phyloP scores from a whole-genome alignment of 768 basidiomycete genomes.

The Chalciporus pseudorubinellus region DNA sequence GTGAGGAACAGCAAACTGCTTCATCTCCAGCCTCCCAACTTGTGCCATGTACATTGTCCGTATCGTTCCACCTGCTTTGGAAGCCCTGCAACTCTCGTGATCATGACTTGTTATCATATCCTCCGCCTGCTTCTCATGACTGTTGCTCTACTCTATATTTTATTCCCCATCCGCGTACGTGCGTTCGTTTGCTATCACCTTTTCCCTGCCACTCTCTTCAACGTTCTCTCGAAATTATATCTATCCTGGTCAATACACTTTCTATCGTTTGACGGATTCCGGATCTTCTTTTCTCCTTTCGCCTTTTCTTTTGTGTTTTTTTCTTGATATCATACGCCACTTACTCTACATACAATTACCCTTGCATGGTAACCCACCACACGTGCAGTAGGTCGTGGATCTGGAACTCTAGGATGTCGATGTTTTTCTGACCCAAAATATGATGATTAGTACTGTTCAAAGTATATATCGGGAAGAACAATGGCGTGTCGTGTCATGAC shows the following conservation, averaged over 20 bases:
- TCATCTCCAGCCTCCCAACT: background rate
- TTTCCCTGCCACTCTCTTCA: background rate
- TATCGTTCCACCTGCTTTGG: background rate
- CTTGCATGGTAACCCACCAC: background rate
- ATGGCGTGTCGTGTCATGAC: background rate
- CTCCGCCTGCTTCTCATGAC: constrained; percentile 4
- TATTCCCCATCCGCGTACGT: constrained; percentile 6
- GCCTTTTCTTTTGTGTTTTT: background rate
- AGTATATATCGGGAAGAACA: background rate
- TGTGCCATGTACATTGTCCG: background rate
- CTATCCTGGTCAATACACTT: constrained; percentile 2
- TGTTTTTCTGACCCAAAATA: background rate
- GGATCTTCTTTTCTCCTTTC: background rate
- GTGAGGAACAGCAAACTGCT: background rate
- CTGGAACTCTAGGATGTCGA: background rate
- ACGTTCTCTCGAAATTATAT: background rate
- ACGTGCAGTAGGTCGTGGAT: background rate
- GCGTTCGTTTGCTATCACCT: background rate
- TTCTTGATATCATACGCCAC: background rate
- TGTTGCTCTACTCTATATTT: constrained; percentile 9
- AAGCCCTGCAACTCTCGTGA: background rate
- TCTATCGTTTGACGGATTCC: background rate
- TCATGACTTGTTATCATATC: constrained; percentile 8
- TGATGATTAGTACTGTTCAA: background rate
- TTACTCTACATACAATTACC: background rate